Percentiles rank a stretch among this genome's conserved stretches.
These are phyloP conservation scores for Ceratocystis lukuohia DNA, from an alignment of 2,329 filamentous ascomycete genomes.

Conservation along the genomic window DNA sequence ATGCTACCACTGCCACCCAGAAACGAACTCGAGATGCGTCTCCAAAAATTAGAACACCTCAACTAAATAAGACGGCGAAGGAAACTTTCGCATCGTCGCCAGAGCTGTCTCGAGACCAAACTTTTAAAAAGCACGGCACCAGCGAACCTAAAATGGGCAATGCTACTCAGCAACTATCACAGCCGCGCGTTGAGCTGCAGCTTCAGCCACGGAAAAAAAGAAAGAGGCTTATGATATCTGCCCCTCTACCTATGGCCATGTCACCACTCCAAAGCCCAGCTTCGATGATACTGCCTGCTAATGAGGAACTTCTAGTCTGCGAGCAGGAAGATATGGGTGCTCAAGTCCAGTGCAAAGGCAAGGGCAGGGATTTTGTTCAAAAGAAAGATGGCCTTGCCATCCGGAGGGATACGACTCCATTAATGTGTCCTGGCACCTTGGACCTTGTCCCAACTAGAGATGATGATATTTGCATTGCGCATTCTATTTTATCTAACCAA, in stretches of 20 bases:
- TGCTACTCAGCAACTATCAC: neutral
- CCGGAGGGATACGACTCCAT: neutral
- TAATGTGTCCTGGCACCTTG: neutral
- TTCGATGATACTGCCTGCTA: neutral
- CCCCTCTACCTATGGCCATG: neutral
- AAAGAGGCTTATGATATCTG: constrained; percentile 14
- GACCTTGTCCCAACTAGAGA: neutral
- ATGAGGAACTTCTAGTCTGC: neutral
- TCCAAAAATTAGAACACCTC: neutral
- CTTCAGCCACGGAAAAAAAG: constrained; percentile 3
- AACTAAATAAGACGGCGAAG: neutral
- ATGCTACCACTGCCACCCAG: neutral
- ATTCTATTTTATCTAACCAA: neutral
- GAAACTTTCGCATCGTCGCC: neutral
- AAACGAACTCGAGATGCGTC: neutral
- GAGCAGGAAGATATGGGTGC: neutral
- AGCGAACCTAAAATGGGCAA: neutral
- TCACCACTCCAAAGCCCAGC: neutral
- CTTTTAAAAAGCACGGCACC: neutral
- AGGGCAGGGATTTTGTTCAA: neutral
- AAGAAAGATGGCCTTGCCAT: neutral
- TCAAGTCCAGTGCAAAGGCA: neutral
- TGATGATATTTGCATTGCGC: neutral
- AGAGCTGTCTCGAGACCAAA: neutral
- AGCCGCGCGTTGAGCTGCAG: constrained; percentile 11